These are phyloP conservation scores for Parastagonospora avenae DNA, from an alignment of 2,329 filamentous ascomycete species.

Conservation along the genomic window DNA sequence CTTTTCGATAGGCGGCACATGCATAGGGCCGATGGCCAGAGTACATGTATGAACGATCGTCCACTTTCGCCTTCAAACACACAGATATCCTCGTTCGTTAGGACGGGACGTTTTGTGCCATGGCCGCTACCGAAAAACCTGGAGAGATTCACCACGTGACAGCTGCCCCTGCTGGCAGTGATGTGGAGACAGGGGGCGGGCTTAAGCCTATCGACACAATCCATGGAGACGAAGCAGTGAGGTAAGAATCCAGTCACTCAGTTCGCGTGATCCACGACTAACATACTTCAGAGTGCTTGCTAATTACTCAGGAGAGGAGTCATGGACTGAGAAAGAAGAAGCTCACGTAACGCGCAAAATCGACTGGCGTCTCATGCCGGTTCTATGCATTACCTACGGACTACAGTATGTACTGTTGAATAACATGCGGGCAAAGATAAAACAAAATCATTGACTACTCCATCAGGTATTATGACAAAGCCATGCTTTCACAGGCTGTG, in stretches of 20 bases:
- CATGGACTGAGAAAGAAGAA: constrained; percentile 53
- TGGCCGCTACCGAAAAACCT: constrained; percentile 19
- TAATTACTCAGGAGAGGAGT: constrained; percentile 49
- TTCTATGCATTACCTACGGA: constrained; percentile 34
- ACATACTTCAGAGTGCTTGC: constrained; percentile 38
- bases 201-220: constrained; percentile 20
- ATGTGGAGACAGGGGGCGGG: constrained; percentile 9
- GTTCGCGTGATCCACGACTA: neutral
- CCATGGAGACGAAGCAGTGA: constrained; percentile 28
- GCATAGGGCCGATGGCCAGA: neutral
- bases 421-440: neutral
- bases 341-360: constrained; percentile 30
- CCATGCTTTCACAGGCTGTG: constrained; percentile 60
- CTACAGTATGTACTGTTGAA: constrained; percentile 20
- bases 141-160: constrained; percentile 14
- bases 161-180: constrained; percentile 1
- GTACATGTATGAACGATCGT: neutral
- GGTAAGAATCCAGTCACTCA: neutral
- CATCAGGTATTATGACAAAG: constrained; percentile 43
- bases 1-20: neutral
- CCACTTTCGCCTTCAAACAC: neutral
- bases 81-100: neutral
- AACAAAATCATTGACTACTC: constrained; percentile 27
- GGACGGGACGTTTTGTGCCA: constrained; percentile 2
- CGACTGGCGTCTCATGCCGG: constrained; percentile 28